These are phyloP conservation scores for Xylaria sp. DNA, from an alignment of 2,329 filamentous ascomycete genomes.

Conservation along the genomic window DNA sequence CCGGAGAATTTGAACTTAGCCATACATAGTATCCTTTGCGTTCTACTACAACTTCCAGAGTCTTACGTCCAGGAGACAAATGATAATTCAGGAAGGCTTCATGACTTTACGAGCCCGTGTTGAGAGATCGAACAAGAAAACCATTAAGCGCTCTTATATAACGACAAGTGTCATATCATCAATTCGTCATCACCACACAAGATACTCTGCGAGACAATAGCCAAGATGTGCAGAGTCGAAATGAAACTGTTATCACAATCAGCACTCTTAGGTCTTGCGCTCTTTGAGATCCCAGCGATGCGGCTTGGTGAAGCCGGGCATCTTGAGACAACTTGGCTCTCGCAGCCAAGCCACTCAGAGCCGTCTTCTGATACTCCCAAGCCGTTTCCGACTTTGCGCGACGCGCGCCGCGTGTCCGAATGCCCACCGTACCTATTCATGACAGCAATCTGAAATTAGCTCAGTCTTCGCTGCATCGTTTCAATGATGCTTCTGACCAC, in stretches of 20 bases:
- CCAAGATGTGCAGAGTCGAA: not conserved
- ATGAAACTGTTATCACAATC: slow-evolving; percentile 20
- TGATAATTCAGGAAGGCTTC: not conserved
- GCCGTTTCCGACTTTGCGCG: slow-evolving; percentile 35
- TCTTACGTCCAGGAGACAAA: not conserved
- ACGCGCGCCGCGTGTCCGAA: slow-evolving; percentile 15
- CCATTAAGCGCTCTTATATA: not conserved
- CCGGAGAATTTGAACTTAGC: too few relatives aligned
- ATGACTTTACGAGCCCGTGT: not conserved
- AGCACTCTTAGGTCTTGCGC: not conserved
- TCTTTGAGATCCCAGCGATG: slow-evolving; percentile 29
- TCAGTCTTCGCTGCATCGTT: slow-evolving; percentile 36
- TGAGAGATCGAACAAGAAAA: not conserved
- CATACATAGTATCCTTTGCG: too few relatives aligned
- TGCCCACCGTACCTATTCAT: not conserved
- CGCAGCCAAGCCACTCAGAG: slow-evolving; percentile 43
- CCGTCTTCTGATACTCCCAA: slow-evolving; percentile 41
- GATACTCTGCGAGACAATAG: not conserved
- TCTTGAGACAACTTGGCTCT: slow-evolving; percentile 45
- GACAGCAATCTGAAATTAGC: slow-evolving; percentile 35
- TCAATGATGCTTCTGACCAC: slow-evolving; percentile 31
- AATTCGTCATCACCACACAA: not conserved
- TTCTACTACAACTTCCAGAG: too few relatives aligned
- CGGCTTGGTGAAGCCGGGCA: not conserved
- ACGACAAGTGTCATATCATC: slow-evolving; percentile 10